Evolutionary conservation across 371 early-diverging fungal genomes (phyloP), one percentile per base, ranked within the genome.

Genomic region (Blakeslea trispora): DNA sequence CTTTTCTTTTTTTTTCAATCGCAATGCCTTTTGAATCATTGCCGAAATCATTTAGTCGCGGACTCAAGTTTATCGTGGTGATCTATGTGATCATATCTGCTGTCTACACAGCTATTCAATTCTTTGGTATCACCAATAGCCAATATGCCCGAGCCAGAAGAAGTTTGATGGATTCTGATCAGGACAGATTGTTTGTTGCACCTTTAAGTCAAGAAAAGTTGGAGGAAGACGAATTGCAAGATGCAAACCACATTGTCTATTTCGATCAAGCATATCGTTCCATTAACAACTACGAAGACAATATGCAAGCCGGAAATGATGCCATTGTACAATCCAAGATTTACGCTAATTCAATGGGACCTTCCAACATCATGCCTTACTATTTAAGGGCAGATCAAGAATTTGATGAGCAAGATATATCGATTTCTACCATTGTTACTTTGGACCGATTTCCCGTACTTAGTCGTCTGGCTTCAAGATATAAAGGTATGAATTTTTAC

Each of bases 301-400:
- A 14, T 37, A 37, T 9, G 9, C 37, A 37, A 10, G 37, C 14
- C 11, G 14, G 13, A 37, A 13, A 37, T 11, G 11, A 37, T 37
- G 13, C 37, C 37, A 37, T 37, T 37, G 2, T 37, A 10, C 37
- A 74, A 47, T 78, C 81, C 17, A 83, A 83, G 51, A 57, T 82
- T 1, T 83, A 74, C 47, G 69, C 75, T 10, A 75, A 74, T 24
- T 67, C 77, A 10, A 75, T 83, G 77, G 77, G 79, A 17, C 76
- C 77, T 15, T 75, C 81, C 34, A 69, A 81, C 40, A 70, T 83
- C 19, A 81, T 73, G n/a, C 83, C 83, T 24, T 81, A 82, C 53
- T 83, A 80, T 51, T 81, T 74, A 55, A 66, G 69, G 35, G 79
- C 81, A 3, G 63, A 74, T 17, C 48, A 54, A 21, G 50, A 59